A percentile compares a stretch with the other conserved stretches of the same genome.
Evolutionary conservation across 177 flowering plant genomes (phyloP).

Genomic region (Vitis hybrid): DNA sequence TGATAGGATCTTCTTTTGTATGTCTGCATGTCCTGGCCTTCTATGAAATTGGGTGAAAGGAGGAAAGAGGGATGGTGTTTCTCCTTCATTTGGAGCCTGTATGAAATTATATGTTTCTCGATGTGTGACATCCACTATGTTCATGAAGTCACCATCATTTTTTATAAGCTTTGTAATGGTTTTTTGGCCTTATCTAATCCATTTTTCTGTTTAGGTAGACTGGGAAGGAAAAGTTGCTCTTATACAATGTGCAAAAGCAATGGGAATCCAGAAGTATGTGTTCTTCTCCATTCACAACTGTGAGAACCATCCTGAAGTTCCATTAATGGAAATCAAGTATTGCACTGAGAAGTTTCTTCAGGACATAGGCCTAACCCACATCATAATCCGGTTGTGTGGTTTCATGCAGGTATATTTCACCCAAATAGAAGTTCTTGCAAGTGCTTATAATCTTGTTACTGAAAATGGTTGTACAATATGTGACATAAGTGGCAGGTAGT

Average conservation of each 20-base stretch:
- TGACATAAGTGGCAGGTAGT: too few species aligned
- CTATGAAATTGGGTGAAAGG: too few species aligned
- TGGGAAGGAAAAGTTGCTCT: slow-evolving; percentile 99
- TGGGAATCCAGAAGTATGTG: slow-evolving; percentile 95
- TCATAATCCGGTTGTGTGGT: slow-evolving; percentile 81
- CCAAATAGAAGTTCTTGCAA: background rate
- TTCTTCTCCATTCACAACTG: slow-evolving; percentile 98
- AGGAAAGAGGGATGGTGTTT: too few species aligned
- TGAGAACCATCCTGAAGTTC: slow-evolving; percentile 98
- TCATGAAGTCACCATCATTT: background rate
- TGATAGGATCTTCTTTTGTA: too few species aligned
- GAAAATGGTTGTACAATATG: too few species aligned
- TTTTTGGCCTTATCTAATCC: slow-evolving; percentile 14
- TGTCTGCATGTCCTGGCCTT: too few species aligned
- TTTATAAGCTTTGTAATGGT: background rate
- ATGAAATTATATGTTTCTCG: background rate
- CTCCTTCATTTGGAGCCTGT: background rate
- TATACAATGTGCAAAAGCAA: slow-evolving; percentile 97
- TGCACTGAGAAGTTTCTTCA: slow-evolving; percentile 94
- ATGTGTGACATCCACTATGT: background rate
- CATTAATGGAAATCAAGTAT: slow-evolving; percentile 92
- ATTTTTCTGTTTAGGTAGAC: slow-evolving; percentile 81
- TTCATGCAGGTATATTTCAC: slow-evolving; percentile 84
- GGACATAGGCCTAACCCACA: slow-evolving; percentile 73
- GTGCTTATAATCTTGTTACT: too few species aligned